Conservation (phyloP, 2,329 filamentous ascomycete species). For the Blastomyces parvus region DNA sequence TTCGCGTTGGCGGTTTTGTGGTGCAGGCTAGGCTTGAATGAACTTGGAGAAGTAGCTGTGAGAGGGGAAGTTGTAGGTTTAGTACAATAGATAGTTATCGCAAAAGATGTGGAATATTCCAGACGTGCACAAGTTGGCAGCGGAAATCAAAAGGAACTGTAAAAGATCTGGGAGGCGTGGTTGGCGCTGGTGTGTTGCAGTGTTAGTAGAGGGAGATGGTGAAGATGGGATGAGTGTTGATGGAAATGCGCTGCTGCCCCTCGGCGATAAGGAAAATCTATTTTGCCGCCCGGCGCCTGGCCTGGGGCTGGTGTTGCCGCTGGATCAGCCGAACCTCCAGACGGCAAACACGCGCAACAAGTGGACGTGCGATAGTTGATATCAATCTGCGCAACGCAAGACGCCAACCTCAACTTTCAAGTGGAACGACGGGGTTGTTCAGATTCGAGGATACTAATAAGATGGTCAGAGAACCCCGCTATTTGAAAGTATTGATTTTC, state of each 20-base stretch:
- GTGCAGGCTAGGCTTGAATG: too few species aligned
- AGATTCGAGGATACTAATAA: not conserved
- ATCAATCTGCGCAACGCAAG: not conserved
- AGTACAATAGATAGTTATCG: not conserved
- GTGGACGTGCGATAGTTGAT: too few species aligned
- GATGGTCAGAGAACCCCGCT: not conserved
- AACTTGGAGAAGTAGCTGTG: not conserved
- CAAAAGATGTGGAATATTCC: not conserved
- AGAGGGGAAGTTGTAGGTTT: not conserved
- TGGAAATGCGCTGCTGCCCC: not conserved
- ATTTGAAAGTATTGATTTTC: not conserved
- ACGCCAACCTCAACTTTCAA: not conserved
- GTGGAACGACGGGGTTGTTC: not conserved
- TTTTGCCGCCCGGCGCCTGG: not conserved
- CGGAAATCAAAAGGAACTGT: not conserved
- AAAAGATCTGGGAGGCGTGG: too few species aligned
- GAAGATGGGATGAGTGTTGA: not conserved
- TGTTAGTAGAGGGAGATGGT: too few species aligned
- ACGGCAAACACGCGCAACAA: too few species aligned
- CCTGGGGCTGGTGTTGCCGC: too few species aligned
- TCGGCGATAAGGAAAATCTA: conserved; percentile 5
- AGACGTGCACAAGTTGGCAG: not conserved
- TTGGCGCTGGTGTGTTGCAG: not conserved
- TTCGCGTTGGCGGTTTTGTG: not conserved
- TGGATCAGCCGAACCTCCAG: too few species aligned